Conservation (phyloP, 1,284 basidiomycete species). For the Gomphus sp. region DNA sequence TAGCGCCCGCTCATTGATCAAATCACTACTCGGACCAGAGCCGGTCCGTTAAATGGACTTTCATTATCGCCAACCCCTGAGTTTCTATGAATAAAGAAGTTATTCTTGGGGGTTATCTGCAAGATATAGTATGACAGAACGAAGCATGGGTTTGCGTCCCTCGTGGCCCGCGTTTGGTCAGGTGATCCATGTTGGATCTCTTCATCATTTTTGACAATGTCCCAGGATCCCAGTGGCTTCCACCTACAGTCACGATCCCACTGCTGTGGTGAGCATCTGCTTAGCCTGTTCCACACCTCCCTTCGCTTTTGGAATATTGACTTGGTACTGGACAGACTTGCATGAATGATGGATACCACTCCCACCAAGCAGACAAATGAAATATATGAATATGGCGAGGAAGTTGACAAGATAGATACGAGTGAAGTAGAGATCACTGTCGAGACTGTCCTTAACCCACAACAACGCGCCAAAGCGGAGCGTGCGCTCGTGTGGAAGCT, state of each 20-base stretch:
- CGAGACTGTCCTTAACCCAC: conserved; percentile 1
- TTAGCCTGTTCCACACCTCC: too few species aligned
- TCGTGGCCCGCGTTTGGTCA: not conserved
- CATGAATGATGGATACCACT: not conserved
- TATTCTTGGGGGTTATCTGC: not conserved
- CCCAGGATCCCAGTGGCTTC: not conserved
- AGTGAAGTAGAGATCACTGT: not conserved
- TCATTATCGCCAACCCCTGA: too few species aligned
- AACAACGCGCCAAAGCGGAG: conserved; percentile 21
- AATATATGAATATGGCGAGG: not conserved
- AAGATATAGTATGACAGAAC: too few species aligned
- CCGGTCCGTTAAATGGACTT: too few species aligned
- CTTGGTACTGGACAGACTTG: not conserved
- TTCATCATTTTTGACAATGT: not conserved
- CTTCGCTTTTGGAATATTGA: not conserved
- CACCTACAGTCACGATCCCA: not conserved
- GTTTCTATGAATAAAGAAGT: too few species aligned
- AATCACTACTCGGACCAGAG: too few species aligned
- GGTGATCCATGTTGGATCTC: not conserved
- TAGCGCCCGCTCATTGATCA: too few species aligned
- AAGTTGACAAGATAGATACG: not conserved
- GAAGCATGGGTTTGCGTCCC: too few species aligned
- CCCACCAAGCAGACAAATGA: not conserved
- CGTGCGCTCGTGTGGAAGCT: conserved; percentile 42
- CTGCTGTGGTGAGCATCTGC: too few species aligned